A percentile compares a stretch with the other conserved stretches of the same genome.
Evolutionary conservation across 495 filamentous ascomycete genomes (phyloP).

Genomic region (Penicillium paradoxum): DNA sequence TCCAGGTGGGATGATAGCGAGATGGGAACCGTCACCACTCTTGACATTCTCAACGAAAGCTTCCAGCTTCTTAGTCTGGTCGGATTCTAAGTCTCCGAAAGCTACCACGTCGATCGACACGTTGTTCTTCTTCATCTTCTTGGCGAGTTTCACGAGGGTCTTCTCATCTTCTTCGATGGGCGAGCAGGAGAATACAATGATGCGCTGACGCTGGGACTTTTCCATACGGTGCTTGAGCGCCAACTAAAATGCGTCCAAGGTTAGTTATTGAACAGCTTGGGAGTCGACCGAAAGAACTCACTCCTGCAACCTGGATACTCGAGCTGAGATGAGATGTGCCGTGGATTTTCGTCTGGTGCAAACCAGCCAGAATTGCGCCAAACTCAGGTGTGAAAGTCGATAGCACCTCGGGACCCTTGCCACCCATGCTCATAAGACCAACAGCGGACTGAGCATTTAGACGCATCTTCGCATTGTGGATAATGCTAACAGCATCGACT

Average conservation of each 20-base stretch:
- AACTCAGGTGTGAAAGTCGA: constrained; percentile 93
- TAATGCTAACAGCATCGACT: constrained; percentile 86
- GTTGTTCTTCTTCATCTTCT: constrained; percentile 97
- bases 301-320: constrained; percentile 88
- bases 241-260: constrained; percentile 48
- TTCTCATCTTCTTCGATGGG: constrained; percentile 86
- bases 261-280: constrained; percentile 3
- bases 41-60: constrained; percentile 91
- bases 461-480: constrained; percentile 90
- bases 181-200: constrained; percentile 93
- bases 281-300: constrained; percentile 43
- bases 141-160: constrained; percentile 80
- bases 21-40: constrained; percentile 79
- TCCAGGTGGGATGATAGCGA: constrained; percentile 87
- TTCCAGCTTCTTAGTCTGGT: constrained; percentile 85
- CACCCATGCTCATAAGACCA: constrained; percentile 97
- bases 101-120: constrained; percentile 89
- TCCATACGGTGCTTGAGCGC: constrained; percentile 98
- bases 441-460: constrained; percentile 95
- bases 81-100: constrained; percentile 88
- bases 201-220: constrained; percentile 89
- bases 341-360: constrained; percentile 91
- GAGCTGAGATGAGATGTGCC: constrained; percentile 82
- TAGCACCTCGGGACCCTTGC: constrained; percentile 91
- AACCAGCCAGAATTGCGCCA: constrained; percentile 87